Evolutionary conservation across 2,329 filamentous ascomycete genomes (phyloP).

Genomic region (Aspergillus udagawae): DNA sequence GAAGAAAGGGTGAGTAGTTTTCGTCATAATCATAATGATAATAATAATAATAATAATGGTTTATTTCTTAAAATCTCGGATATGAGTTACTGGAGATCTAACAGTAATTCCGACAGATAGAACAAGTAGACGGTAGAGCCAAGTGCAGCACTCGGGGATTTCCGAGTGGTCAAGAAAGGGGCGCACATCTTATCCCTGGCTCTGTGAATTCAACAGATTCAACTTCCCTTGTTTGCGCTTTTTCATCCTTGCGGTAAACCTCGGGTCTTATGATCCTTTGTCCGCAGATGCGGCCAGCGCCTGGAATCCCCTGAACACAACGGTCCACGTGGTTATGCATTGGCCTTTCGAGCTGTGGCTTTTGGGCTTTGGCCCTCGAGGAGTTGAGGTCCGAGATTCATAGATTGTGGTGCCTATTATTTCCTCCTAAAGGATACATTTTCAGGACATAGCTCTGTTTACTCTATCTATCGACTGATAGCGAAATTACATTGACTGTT

Average conservation of each 20-base stretch:
- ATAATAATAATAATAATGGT: neutral
- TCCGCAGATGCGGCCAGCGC: neutral
- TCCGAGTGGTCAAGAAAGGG: neutral
- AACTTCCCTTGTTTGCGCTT: neutral
- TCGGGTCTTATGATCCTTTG: neutral
- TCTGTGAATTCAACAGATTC: neutral
- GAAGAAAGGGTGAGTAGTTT: neutral
- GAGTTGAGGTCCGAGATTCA: neutral
- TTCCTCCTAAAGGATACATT: neutral
- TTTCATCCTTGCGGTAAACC: slow-evolving; percentile 1
- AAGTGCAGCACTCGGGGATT: neutral
- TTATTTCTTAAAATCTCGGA: neutral
- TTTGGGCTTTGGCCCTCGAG: neutral
- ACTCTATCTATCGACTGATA: neutral
- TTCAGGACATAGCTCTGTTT: neutral
- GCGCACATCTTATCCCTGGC: neutral
- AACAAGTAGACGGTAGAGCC: too few relatives aligned
- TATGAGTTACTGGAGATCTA: neutral
- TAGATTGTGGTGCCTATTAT: neutral
- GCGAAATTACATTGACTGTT: neutral
- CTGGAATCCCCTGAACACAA: slow-evolving; percentile 4
- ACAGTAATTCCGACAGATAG: neutral
- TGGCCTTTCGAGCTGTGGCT: slow-evolving; percentile 3
- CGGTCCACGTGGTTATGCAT: slow-evolving; percentile 16
- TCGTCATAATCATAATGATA: neutral